Conservation (phyloP, 495 filamentous ascomycete species). For the Daldinia grandis region DNA sequence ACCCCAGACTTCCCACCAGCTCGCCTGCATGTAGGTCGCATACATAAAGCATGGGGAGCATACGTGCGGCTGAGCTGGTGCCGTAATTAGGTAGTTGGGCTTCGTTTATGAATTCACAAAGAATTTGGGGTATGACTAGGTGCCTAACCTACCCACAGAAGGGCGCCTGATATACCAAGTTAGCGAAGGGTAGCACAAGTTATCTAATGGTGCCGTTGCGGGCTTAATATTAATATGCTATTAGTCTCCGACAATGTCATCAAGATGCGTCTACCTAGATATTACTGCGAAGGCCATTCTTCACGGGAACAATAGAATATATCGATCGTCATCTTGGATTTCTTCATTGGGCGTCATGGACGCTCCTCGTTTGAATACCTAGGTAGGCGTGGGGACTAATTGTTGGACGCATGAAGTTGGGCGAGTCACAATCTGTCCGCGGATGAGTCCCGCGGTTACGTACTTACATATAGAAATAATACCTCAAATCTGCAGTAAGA, state of each 20-base stretch:
- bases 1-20: neutral
- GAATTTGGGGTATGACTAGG: neutral
- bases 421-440: conserved; percentile 4
- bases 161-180: neutral
- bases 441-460: conserved; percentile 22
- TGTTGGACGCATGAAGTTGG: neutral
- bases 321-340: neutral
- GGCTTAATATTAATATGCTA: neutral
- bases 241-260: neutral
- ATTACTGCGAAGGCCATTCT: neutral
- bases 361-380: neutral
- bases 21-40: conserved; percentile 6
- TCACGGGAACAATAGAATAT: neutral
- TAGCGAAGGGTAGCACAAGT: neutral
- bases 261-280: neutral
- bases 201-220: conserved; percentile 5
- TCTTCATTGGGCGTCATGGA: neutral
- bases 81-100: neutral
- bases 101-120: neutral
- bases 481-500: neutral
- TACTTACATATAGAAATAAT: neutral
- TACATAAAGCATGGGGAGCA: conserved; percentile 10
- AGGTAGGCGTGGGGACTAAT: neutral
- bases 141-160: too few species aligned
- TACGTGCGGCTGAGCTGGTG: conserved; percentile 19